A percentile compares a stretch with the other conserved stretches of the same genome.
phyloP scores from a whole-genome alignment of 2,329 filamentous ascomycete genomes.

The Aphanocladium album region DNA sequence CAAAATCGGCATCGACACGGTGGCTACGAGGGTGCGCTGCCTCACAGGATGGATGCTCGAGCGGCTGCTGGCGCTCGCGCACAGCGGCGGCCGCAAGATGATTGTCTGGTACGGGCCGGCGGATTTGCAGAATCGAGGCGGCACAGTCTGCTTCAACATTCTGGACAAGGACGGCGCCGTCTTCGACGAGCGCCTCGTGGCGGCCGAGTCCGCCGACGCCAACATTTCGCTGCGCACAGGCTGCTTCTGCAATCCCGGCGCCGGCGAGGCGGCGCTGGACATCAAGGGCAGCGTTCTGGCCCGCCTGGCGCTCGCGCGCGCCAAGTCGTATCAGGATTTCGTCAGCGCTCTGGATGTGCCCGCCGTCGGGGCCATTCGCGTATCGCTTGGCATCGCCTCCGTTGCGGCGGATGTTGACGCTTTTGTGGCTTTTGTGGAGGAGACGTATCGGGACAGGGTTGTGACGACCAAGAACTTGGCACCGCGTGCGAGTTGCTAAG shows the following conservation, averaged over 20 bases:
- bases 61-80: slow-evolving; percentile 24
- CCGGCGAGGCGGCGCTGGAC: slow-evolving; percentile 30
- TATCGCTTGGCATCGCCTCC: slow-evolving; percentile 36
- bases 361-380: slow-evolving; percentile 30
- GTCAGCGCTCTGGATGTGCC: slow-evolving; percentile 18
- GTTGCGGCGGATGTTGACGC: slow-evolving; percentile 30
- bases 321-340: slow-evolving; percentile 21
- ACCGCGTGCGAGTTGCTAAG: slow-evolving; percentile 13
- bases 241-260: slow-evolving; percentile 40
- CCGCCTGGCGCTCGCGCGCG: slow-evolving; percentile 13
- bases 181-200: slow-evolving; percentile 34
- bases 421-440: slow-evolving; percentile 29
- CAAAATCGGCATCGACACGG: slow-evolving; percentile 22
- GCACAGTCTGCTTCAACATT: slow-evolving; percentile 35
- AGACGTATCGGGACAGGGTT: slow-evolving; percentile 28
- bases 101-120: slow-evolving; percentile 31
- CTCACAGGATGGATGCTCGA: slow-evolving; percentile 33
- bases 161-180: slow-evolving; percentile 27
- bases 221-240: slow-evolving; percentile 36
- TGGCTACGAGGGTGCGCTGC: slow-evolving; percentile 29
- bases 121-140: slow-evolving; percentile 25
- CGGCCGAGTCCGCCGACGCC: slow-evolving; percentile 25
- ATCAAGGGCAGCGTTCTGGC: slow-evolving; percentile 18
- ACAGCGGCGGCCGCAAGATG: slow-evolving; percentile 30
- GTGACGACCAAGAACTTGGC: slow-evolving; percentile 10